Percentiles rank a stretch among this genome's conserved stretches.
phyloP scores from a whole-genome alignment of 441 rosid genomes.

The Syzygium malaccense region DNA sequence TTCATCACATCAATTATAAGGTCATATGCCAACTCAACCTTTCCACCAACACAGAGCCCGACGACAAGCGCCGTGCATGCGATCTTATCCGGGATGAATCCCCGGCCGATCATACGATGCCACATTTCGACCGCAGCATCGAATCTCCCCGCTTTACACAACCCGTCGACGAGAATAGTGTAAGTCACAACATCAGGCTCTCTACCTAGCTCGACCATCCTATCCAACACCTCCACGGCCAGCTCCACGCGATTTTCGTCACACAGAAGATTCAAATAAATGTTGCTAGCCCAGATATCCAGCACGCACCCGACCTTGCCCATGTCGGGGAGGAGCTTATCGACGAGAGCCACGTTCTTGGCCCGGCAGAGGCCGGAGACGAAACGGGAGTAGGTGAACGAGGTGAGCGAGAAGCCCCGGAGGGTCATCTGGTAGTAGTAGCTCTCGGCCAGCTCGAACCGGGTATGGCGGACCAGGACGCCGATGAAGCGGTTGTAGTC shows the following conservation, averaged over 20 bases:
- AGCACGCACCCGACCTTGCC: slow-evolving; percentile 52
- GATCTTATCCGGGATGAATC: slow-evolving; percentile 52
- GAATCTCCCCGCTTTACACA: slow-evolving; percentile 46
- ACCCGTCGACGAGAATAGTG: slow-evolving; percentile 62
- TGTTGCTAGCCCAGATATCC: slow-evolving; percentile 78
- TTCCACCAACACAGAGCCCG: slow-evolving; percentile 63
- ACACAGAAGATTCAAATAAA: slow-evolving; percentile 64
- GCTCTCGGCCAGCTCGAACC: slow-evolving; percentile 59
- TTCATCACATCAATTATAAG: slow-evolving; percentile 60
- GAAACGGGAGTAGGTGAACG: slow-evolving; percentile 87
- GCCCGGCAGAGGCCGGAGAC: slow-evolving; percentile 72
- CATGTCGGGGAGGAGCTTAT: slow-evolving; percentile 59
- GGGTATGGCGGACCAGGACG: slow-evolving; percentile 48
- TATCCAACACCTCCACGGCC: slow-evolving; percentile 54
- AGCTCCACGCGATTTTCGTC: slow-evolving; percentile 33
- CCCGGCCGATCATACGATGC: slow-evolving; percentile 58
- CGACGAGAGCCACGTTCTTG: slow-evolving; percentile 45
- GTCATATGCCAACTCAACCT: slow-evolving; percentile 87
- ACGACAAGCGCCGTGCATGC: slow-evolving; percentile 57
- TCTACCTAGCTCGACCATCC: slow-evolving; percentile 49
- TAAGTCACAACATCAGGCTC: slow-evolving; percentile 79
- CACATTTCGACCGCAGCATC: slow-evolving; percentile 54
- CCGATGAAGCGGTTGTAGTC: slow-evolving; percentile 92
- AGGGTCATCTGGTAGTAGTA: slow-evolving; percentile 53
- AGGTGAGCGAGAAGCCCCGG: slow-evolving; percentile 61